These are phyloP conservation scores for Magnaporthales sp. DNA, from an alignment of 2,329 filamentous ascomycete genomes.

Conservation along the genomic window DNA sequence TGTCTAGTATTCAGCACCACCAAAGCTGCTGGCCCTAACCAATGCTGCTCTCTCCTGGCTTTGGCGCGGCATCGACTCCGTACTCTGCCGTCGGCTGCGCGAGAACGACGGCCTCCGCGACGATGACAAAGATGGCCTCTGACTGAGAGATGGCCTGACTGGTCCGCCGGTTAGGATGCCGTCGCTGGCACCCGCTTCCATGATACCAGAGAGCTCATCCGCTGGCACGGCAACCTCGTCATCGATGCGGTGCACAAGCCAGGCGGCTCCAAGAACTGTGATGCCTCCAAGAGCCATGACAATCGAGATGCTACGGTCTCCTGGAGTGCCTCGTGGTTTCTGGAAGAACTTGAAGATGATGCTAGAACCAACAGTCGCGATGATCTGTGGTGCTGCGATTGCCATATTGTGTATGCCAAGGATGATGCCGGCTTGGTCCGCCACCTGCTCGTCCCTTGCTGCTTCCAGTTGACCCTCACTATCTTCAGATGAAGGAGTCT, in stretches of 20 bases:
- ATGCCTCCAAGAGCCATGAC: conserved; percentile 78
- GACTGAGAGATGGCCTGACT: conserved; percentile 4
- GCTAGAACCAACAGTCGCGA: conserved; percentile 78
- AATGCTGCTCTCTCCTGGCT: conserved; percentile 36
- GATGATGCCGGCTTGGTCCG: conserved; percentile 80
- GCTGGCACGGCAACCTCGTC: conserved; percentile 40
- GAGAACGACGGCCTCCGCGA: conserved; percentile 13
- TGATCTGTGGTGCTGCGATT: conserved; percentile 82
- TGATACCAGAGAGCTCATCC: conserved; percentile 30
- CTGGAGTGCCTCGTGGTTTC: conserved; percentile 75
- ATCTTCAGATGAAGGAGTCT: conserved; percentile 13
- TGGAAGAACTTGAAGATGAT: conserved; percentile 79
- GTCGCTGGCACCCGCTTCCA: conserved; percentile 23
- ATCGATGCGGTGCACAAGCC: conserved; percentile 57
- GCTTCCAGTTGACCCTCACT: conserved; percentile 19
- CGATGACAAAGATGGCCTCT: conserved; percentile 13
- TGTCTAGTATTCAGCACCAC: conserved; percentile 36
- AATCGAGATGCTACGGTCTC: conserved; percentile 80
- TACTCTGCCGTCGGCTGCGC: conserved; percentile 29
- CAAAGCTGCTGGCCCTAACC: conserved; percentile 40
- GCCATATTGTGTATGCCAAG: conserved; percentile 94
- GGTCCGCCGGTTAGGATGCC: conserved; percentile 3
- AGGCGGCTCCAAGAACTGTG: conserved; percentile 69
- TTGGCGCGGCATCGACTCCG: conserved; percentile 30
- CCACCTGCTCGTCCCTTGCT: conserved; percentile 36